Evolutionary conservation across 768 basidiomycete species (phyloP).

Genomic region (Mycena amicta): DNA sequence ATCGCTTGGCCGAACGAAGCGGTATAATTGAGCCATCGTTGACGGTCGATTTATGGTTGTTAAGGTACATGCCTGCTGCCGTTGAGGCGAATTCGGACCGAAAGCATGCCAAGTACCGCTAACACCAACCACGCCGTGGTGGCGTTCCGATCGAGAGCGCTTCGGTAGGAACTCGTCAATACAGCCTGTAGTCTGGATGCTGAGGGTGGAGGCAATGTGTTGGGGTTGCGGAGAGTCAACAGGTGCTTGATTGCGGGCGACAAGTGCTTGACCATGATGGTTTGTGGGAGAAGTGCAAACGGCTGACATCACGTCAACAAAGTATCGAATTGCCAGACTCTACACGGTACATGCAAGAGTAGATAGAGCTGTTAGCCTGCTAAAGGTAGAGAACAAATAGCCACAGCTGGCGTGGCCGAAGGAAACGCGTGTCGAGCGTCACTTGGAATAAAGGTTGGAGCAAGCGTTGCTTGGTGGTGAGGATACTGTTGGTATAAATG

Average conservation of each 20-base stretch:
- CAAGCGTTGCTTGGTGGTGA: constrained; percentile 19
- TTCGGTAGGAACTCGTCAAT: constrained; percentile 62
- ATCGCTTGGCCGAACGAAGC: constrained; percentile 58
- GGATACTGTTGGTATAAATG: too few relatives aligned
- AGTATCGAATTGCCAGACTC: constrained; percentile 5
- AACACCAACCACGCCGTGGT: constrained; percentile 84
- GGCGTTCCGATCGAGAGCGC: constrained; percentile 64
- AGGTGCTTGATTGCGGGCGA: constrained; percentile 73
- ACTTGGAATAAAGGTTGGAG: background rate
- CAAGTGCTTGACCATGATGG: constrained; percentile 49
- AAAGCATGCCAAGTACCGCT: constrained; percentile 45
- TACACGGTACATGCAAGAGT: constrained; percentile 14
- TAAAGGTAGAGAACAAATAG: constrained; percentile 8
- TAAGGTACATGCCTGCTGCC: constrained; percentile 74
- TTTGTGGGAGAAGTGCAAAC: background rate
- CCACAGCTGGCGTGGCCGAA: constrained; percentile 22
- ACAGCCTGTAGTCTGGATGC: constrained; percentile 52
- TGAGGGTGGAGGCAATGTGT: constrained; percentile 59
- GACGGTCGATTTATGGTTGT: constrained; percentile 82
- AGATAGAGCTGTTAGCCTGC: constrained; percentile 20
- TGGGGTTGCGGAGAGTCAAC: constrained; percentile 66
- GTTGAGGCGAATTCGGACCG: constrained; percentile 19
- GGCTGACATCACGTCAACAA: background rate
- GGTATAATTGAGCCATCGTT: constrained; percentile 78
- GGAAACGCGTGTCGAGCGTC: constrained; percentile 10